Evolutionary conservation across 495 filamentous ascomycete species (phyloP), one percentile per base, ranked within the genome.

Genomic region (Xylaria telfairii): DNA sequence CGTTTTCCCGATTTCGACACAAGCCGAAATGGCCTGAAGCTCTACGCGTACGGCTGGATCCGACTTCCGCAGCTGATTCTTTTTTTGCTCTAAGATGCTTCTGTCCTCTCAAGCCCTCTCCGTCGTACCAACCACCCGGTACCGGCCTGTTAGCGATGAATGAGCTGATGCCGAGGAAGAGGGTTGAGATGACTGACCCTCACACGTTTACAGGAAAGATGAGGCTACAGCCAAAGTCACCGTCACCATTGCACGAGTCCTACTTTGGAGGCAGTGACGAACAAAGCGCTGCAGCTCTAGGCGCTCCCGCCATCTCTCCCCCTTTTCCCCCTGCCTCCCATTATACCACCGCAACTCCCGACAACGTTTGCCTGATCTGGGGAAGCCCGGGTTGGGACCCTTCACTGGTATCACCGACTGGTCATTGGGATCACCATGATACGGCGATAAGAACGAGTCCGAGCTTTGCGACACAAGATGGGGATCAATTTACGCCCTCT

Each of bases 51-150:
- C 47, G 61, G 68, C 60, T 65, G 54, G 61, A 70, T 59, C 49
- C 61, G 68, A 65, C 61, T 59, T 49, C 61, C 47, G 37, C 39
- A 59, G 47, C 28, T 64, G 59, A 34, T 70, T 64, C 24, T 34
- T 56, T 28, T 49, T 28, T 10, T 49, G 46, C 49, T 44, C 37
- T 21, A 64, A 59, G 47, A 39, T 44, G 15, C 34, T 62, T 17
- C 42, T 44, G 44, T 62, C 67, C 51, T 69, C 39, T 24, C 49
- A 70, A 54, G 61, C 61, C 51, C 42, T 12, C 8, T 28, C 32
- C 15, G 61, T 70, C 60, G 49, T 65, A 65, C 61, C 61, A 65
- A 65, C 39, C 41, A 65, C 61, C 61, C 60, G 68, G 60, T 65
- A 47, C 60, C 68, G 47, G 61, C 19, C 26, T 28, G 37, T 46